Evolutionary conservation across 176 grass and related monocot species (phyloP).

Genomic region (Aechmea fasciata): DNA sequence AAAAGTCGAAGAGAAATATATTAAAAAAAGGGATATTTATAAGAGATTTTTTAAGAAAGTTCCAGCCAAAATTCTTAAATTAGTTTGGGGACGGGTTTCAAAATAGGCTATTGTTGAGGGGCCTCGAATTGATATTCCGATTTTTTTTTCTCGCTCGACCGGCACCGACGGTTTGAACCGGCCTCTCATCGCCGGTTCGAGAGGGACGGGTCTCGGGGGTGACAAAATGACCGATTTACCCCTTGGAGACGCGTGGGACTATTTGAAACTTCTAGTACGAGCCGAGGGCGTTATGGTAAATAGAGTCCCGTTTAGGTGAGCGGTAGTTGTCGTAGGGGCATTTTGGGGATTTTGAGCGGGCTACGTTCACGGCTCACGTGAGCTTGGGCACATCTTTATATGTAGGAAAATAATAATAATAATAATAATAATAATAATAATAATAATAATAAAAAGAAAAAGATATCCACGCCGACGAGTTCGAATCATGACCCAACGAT

Average conservation of each 20-base stretch:
- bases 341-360: constrained; percentile 14
- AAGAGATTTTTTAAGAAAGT: no score
- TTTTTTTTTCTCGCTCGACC: constrained; percentile 16
- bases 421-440: background rate
- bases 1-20: no score
- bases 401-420: background rate
- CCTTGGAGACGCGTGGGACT: background rate
- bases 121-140: constrained; percentile 3
- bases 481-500: constrained; percentile 6
- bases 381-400: constrained; percentile 19
- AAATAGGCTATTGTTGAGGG: no score
- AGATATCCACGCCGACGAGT: constrained; percentile 2
- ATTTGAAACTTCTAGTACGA: constrained; percentile 1
- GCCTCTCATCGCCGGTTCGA: constrained; percentile 3
- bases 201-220: background rate
- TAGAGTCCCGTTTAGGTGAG: background rate
- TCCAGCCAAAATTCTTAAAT: no score
- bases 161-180: constrained; percentile 1
- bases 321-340: constrained; percentile 9
- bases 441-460: background rate
- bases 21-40: no score
- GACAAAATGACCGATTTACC: constrained; percentile 7
- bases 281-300: background rate
- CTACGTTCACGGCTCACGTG: constrained; percentile 23
- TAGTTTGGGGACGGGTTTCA: no score